These are phyloP conservation scores for Peterozyma toletana DNA, from an alignment of 805 yeast genomes.

Conservation along the genomic window DNA sequence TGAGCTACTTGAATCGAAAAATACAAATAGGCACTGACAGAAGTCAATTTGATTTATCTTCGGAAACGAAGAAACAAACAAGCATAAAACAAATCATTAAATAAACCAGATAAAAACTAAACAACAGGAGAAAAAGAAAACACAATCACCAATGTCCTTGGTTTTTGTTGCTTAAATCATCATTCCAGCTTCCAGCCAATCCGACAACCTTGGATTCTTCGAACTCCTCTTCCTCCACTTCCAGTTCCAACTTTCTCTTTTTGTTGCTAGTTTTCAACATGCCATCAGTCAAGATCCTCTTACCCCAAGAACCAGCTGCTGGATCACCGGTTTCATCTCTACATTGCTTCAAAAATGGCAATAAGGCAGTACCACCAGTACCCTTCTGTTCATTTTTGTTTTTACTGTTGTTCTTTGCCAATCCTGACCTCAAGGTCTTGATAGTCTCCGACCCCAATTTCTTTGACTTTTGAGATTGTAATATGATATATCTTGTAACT, in stretches of 20 bases:
- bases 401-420: conserved; percentile 39
- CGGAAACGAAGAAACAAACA: too few relatives aligned
- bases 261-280: conserved; percentile 18
- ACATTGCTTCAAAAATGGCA: conserved; percentile 91
- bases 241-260: background rate
- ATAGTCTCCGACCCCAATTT: conserved; percentile 40
- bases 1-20: too few relatives aligned
- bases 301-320: conserved; percentile 92
- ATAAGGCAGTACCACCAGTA: conserved; percentile 89
- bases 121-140: background rate
- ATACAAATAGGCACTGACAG: too few relatives aligned
- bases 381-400: conserved; percentile 57
- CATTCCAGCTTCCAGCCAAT: conserved; percentile 23
- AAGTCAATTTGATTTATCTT: too few relatives aligned
- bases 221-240: background rate
- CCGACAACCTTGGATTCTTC: conserved; percentile 13
- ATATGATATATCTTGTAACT: conserved; percentile 77
- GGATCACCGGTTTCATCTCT: conserved; percentile 93
- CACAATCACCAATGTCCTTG: conserved; percentile 21
- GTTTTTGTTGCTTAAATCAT: conserved; percentile 16
- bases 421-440: conserved; percentile 59
- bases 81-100: background rate
- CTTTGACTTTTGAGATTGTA: conserved; percentile 60
- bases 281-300: conserved; percentile 55
- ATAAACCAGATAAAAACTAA: background rate